Conservation (phyloP, 1,284 basidiomycete species). For the Sporisorium graminicola region DNA sequence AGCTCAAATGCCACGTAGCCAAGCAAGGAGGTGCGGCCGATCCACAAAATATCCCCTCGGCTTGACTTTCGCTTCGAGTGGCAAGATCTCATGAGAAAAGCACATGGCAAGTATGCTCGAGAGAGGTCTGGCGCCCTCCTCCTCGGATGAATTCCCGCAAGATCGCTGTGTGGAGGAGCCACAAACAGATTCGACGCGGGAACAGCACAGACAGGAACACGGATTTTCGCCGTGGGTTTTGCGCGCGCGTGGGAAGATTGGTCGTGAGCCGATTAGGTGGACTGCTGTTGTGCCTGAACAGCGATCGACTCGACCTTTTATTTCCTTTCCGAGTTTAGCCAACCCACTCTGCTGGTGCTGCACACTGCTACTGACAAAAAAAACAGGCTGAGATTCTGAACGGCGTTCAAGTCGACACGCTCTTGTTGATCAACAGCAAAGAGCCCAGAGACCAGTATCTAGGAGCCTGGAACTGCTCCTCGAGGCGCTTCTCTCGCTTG, state of each 20-base stretch:
- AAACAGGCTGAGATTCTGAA: neutral
- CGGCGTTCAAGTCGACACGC: neutral
- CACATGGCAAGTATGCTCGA: too few species aligned
- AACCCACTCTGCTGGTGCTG: neutral
- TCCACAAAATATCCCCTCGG: slow-evolving; percentile 1
- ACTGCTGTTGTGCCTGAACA: neutral
- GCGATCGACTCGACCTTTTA: neutral
- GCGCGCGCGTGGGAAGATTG: too few species aligned
- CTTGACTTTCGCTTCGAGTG: too few species aligned
- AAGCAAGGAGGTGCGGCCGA: slow-evolving; percentile 6
- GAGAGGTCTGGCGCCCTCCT: too few species aligned
- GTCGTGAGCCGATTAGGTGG: neutral
- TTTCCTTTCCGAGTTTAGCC: slow-evolving; percentile 4
- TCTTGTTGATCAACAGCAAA: too few species aligned
- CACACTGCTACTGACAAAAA: neutral
- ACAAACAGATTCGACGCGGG: slow-evolving; percentile 1
- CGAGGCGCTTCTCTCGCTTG: neutral
- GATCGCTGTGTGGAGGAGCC: neutral
- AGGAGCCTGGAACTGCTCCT: too few species aligned
- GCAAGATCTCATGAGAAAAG: too few species aligned
- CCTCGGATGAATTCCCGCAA: too few species aligned
- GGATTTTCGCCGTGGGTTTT: too few species aligned
- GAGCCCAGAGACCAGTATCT: too few species aligned
- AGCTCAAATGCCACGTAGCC: slow-evolving; percentile 1
- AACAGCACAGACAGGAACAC: slow-evolving; percentile 5